Conservation (phyloP, 129 eudicot species). For the Scalesia atractyloides region DNA sequence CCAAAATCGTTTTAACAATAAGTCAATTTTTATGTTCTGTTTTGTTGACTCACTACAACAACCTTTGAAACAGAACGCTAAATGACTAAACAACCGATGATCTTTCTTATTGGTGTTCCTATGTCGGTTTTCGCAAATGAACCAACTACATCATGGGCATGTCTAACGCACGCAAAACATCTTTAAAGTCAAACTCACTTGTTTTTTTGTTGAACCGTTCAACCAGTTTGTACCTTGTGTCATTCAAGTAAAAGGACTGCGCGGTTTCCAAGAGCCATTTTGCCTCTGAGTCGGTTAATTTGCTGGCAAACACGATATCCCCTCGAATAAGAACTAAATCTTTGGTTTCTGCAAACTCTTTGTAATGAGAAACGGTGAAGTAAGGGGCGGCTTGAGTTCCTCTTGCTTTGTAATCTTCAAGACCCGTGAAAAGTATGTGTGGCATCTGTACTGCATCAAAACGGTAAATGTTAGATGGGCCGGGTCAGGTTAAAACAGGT, state of each 20-base stretch:
- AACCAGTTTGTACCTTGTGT: conserved; percentile 71
- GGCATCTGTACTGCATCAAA: conserved; percentile 74
- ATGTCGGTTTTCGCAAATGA: not conserved
- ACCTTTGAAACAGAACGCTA: conserved; percentile 1
- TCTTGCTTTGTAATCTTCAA: conserved; percentile 96
- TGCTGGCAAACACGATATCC: conserved; percentile 81
- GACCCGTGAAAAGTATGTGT: conserved; percentile 84
- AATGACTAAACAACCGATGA: conserved; percentile 4
- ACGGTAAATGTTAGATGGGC: not conserved
- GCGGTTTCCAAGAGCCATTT: conserved; percentile 79
- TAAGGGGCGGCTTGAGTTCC: conserved; percentile 96
- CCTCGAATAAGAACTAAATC: conserved; percentile 87
- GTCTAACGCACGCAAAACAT: conserved; percentile 69
- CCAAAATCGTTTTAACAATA: not conserved
- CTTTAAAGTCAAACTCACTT: conserved; percentile 84
- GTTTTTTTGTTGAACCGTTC: conserved; percentile 85
- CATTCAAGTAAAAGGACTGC: conserved; percentile 89
- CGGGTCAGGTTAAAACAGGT: not conserved
- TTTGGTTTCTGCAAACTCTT: conserved; percentile 84
- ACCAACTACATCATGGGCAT: conserved; percentile 65
- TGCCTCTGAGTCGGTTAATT: conserved; percentile 74
- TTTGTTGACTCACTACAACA: not conserved
- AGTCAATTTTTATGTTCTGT: conserved; percentile 1
- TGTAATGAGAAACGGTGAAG: conserved; percentile 76
- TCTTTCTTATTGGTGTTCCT: conserved; percentile 17